Base-by-base conservation (phyloP, 2,329 filamentous ascomycete genomes). In the Aaosphaeria pasadenensis region DNA sequence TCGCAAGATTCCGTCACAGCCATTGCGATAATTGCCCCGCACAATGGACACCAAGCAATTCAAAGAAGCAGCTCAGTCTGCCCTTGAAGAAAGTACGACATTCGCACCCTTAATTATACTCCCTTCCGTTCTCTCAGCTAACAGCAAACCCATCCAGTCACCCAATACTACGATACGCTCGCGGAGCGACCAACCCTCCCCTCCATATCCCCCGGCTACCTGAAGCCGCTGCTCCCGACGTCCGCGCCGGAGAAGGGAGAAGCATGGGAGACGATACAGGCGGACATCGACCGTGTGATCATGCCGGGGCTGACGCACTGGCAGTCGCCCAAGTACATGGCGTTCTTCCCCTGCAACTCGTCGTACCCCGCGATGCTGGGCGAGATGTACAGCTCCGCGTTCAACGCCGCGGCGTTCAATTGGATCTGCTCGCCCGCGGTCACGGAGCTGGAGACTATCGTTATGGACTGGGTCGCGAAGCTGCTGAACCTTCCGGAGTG, bases 351-450 rank as follows among this genome's bases (percentile, higher is more conserved):
- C 1, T 89, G 89, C 43, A 85, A 83, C 28, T 85, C 86, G 45
- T 89, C 87, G 33, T 96, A 87, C 66, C 91, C 92, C 0, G 83
- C 85, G 30, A 92, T 96, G 69, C 80, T 97, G 7, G 92, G 90
- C 17, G 92, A 97, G 73, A 85, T 97, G 76, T 97, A 96, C 77
- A 89, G 85, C 39, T 86, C 89, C 5, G 87, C 90, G 5, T 91
- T 96, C 72, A 94, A 85, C 9, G 89, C 89, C 11, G 90, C 92
- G 1, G 90, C 90, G 36, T 97, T 97, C 78, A 97, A 97, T 73
- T 97, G 92, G 92, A 85, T 96, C 55, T 96, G 92, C 73, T 91
- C 86, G 5, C 92, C 92, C 1, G 91, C 88, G 5, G 86, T 94
- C 13, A 97, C 92, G 0, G 92, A 97, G 74, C 80, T 97, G 42